A percentile compares a stretch with the other conserved stretches of the same genome.
Evolutionary conservation across 768 basidiomycete genomes (phyloP).

Genomic region (Candolleomyces efflorescens): DNA sequence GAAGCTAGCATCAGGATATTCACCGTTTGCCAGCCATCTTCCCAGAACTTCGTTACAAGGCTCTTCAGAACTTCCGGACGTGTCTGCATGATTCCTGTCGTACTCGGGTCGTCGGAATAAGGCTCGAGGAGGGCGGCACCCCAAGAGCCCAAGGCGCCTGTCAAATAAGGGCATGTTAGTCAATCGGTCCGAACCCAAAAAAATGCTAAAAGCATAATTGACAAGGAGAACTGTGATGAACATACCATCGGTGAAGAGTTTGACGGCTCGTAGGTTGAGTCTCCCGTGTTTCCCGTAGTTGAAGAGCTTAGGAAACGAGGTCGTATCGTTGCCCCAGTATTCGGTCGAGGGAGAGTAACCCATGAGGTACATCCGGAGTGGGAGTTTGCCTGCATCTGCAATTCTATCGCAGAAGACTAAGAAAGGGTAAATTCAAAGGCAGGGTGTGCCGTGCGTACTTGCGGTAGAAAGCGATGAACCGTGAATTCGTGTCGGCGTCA

Average conservation of each 20-base stretch:
- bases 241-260: slow-evolving; percentile 73
- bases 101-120: slow-evolving; percentile 76
- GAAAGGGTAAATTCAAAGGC: neutral
- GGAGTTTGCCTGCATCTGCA: neutral
- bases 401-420: neutral
- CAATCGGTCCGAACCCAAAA: neutral
- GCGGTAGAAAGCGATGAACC: slow-evolving; percentile 51
- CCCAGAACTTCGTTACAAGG: slow-evolving; percentile 60
- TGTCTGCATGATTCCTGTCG: slow-evolving; percentile 64
- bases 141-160: slow-evolving; percentile 87
- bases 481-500: slow-evolving; percentile 60
- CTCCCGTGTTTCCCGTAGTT: neutral
- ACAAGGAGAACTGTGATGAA: neutral
- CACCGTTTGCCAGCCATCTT: slow-evolving; percentile 83
- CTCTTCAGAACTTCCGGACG: slow-evolving; percentile 47
- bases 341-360: neutral
- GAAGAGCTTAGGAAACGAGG: neutral
- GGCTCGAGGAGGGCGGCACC: slow-evolving; percentile 75
- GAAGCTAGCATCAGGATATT: no score
- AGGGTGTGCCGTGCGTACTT: neutral
- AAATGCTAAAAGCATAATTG: no score
- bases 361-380: slow-evolving; percentile 1
- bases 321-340: slow-evolving; percentile 57
- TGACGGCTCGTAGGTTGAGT: slow-evolving; percentile 61
- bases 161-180: neutral